Base-by-base conservation (phyloP, 192 early-diverging fungal genomes). In the Coemansia sp. region DNA sequence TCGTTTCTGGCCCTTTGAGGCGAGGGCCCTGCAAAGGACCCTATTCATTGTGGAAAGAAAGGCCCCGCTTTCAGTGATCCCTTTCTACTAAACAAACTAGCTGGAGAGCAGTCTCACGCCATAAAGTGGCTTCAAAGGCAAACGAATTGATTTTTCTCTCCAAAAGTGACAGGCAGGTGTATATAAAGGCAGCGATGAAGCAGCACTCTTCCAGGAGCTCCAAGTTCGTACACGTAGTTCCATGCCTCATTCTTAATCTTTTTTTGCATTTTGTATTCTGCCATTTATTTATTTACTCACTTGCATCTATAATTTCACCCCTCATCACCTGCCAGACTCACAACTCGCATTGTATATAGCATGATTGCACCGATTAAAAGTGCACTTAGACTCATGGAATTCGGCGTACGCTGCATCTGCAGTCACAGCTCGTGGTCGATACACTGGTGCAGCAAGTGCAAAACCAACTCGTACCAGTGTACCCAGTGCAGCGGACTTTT, bases 341-440 rank as follows among this genome's bases (percentile, higher is more conserved):
- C 32, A 38, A 19, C 15, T 39, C 22, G 11, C 43, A 35, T 17
- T 14, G 22, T 38, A 15, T 19, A 67, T 27, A 60, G 35, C 14
- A 81, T 81, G 79, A 58, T 72, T 36, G 54, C 70, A 54, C 62
- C 71, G 42, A 20, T 72, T 15, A 73, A 43, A 27, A 73, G 70
- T 35, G 46, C 59, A 1, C 56, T 76, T 24, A 43, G 67, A 1
- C 65, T 60, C 64, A 59, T 76, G 36, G 79, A 82, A n/a, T 76
- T 75, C 57, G 74, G 71, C 42, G 79, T 82, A 29, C 59, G 74
- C 14, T 82, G 79, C 25, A 69, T 72, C 20, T 82, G 79, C 29
- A 60, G 63, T 7, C 79, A 82, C 47, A 58, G 53, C 15, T 76
- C 79, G 22, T 82, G 79, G 79, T 82, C 79, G 39, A 63, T 82